Evolutionary conservation across 148 eudicot genomes (phyloP), one percentile per base, ranked within the genome.

Genomic region (Chenopodium suecicum): DNA sequence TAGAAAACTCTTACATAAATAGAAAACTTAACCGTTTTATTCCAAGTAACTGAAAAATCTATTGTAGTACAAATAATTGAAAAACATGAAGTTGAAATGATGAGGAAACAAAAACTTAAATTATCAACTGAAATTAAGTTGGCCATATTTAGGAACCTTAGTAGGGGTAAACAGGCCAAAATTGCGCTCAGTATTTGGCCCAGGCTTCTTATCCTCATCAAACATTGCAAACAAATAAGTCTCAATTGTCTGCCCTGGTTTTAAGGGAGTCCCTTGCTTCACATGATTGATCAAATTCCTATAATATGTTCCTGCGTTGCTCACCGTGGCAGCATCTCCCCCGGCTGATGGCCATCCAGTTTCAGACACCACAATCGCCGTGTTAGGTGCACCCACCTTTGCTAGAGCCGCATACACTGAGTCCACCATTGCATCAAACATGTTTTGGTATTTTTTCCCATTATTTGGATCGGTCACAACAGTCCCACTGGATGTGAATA

Each of bases 361-460:
- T 80, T 89, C 91, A 2, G 91, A 87, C 71, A 90, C 93, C 0
- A 86, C 89, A 4, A 90, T 79, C 34, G 44, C 73, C 9, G 83
- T 78, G 76, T 64, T 29, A 0, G 73, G 58, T 19, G 87, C 89
- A 23, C 88, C 87, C 0, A 67, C 78, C 9, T 75, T 86, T 9
- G 74, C 85, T 19, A 84, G 29, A 2, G 91, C 89, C 3, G 87
- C 80, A 69, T 88, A 87, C 12, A 81, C 66, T 25, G 85, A 54
- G 19, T 90, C 93, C 70, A 89, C 34, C 83, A 88, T 77, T 2
- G 91, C 93, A 76, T 89, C 89, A 71, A 91, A 91, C 34, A 91
- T 73, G 78, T 85, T 91, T 64, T 72, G 79, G 70, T 91, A 91
- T 4, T 83, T 81, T 64, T 72, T 32, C 4, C 71, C 78, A 52